Evolutionary conservation across 2,329 filamentous ascomycete species (phyloP).

Genomic region (Colletotrichum navitas): DNA sequence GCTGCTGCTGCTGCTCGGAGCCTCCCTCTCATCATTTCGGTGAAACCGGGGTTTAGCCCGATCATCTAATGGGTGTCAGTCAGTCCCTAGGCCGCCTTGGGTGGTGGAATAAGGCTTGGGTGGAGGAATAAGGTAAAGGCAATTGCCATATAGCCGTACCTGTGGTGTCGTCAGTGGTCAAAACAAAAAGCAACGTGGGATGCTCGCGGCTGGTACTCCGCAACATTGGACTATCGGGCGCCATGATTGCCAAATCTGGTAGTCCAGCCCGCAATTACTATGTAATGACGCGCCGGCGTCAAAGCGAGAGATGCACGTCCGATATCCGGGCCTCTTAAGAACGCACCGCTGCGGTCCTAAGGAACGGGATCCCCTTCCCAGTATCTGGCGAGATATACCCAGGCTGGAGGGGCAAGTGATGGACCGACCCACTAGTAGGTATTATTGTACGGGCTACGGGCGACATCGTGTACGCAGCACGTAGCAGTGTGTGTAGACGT

Average conservation of each 20-base stretch:
- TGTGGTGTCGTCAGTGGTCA: slow-evolving; percentile 36
- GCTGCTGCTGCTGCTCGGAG: slow-evolving; percentile 9
- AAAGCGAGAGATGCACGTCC: slow-evolving; percentile 37
- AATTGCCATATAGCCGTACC: slow-evolving; percentile 36
- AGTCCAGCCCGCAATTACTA: slow-evolving; percentile 32
- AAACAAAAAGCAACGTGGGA: slow-evolving; percentile 41
- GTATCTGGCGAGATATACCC: slow-evolving; percentile 8
- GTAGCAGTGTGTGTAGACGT: neutral
- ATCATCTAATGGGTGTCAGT: slow-evolving; percentile 41
- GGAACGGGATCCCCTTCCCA: slow-evolving; percentile 12
- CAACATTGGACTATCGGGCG: slow-evolving; percentile 41
- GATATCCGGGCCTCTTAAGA: slow-evolving; percentile 24
- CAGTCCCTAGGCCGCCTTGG: neutral
- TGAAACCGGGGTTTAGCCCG: slow-evolving; percentile 40
- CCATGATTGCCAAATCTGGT: slow-evolving; percentile 38
- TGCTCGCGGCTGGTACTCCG: slow-evolving; percentile 29
- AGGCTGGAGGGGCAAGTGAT: slow-evolving; percentile 12
- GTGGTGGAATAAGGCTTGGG: slow-evolving; percentile 15
- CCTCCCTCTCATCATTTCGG: slow-evolving; percentile 35
- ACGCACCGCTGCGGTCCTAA: slow-evolving; percentile 1
- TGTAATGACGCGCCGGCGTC: slow-evolving; percentile 27
- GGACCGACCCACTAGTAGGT: neutral
- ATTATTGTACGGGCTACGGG: slow-evolving; percentile 1
- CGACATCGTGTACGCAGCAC: neutral
- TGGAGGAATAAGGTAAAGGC: slow-evolving; percentile 27